Evolutionary conservation across 768 basidiomycete species (phyloP), one percentile per base, ranked within the genome.

Genomic region (Amanita polypyramis): DNA sequence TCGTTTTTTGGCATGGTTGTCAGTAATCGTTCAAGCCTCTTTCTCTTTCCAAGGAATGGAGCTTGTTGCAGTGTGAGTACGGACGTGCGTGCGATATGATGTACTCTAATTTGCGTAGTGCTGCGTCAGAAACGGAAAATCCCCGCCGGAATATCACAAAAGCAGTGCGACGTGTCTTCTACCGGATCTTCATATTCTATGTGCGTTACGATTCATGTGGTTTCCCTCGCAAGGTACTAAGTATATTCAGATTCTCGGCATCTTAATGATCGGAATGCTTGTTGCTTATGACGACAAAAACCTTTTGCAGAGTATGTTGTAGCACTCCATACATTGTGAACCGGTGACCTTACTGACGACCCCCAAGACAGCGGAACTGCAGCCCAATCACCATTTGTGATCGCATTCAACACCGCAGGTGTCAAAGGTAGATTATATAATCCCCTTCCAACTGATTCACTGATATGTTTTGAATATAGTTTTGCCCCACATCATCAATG

Each of bases 21-120:
- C 60, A 50, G 70, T 72, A 25, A 51, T 75, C n/a, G 66, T 74
- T 19, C 70, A 74, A 55, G 73, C 74, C 11, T 79, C 78, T 1
- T 92, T 86, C 71, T 85, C 85, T 4, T 83, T 80, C 68, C 78
- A 84, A 56, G 85, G 80, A 33, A 77, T 87, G 69, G 86, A 90
- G 58, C 64, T 85, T 35, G 79, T 88, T 33, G 78, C 79, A 21
- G 74, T 85, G 80, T 79, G 54, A 51, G 72, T 58, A 44, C 12
- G 12, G 30, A 35, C 32, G 4, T 27, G 12, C 34, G 4, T 36
- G 3, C 38, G 23, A 19, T 19, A 21, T 30, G 21, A 12, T 19
- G 32, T 39, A 40, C 59, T 2, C 40, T 50, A 12, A 54, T 20
- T 20, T 12, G 3, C 33, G 36, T 45, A 82, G 82, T 47, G 77